These are phyloP conservation scores for Suillus brevipes DNA, from an alignment of 768 basidiomycete species.

Conservation along the genomic window DNA sequence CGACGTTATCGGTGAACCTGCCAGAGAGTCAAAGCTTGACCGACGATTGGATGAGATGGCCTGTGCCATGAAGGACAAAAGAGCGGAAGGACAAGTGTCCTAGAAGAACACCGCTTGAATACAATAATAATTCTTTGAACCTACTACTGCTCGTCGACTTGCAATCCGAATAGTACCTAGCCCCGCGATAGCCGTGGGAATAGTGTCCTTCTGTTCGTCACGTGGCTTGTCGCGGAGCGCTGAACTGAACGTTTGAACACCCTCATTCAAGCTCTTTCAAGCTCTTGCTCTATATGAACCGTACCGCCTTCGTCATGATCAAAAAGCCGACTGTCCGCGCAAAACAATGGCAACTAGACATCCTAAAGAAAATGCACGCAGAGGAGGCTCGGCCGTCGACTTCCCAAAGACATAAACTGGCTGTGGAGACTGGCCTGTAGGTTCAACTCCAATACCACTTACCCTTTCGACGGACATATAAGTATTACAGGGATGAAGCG, in stretches of 20 bases:
- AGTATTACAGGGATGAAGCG: conserved; percentile 23
- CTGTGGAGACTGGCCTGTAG: conserved; percentile 32
- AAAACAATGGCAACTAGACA: conserved; percentile 29
- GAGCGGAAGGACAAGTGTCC: conserved; percentile 7
- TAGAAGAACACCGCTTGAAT: neutral
- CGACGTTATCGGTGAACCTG: neutral
- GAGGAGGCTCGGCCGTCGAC: conserved; percentile 25
- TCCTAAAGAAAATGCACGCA: conserved; percentile 28
- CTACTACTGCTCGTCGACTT: neutral
- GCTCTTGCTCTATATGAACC: conserved; percentile 3
- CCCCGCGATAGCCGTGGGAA: neutral
- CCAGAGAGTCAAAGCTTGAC: conserved; percentile 16
- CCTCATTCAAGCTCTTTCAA: neutral
- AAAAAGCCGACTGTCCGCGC: conserved; percentile 21
- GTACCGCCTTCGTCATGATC: conserved; percentile 2
- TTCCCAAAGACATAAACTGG: conserved; percentile 21
- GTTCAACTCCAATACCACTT: conserved; percentile 19
- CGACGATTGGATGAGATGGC: conserved; percentile 10
- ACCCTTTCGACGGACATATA: neutral
- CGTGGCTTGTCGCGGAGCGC: neutral
- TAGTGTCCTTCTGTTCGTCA: neutral
- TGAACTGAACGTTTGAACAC: too few relatives aligned
- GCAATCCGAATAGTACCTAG: too few relatives aligned
- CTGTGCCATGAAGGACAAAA: conserved; percentile 13
- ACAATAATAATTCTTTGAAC: neutral